Evolutionary conservation across 1,284 basidiomycete species (phyloP), one percentile per base, ranked within the genome.

Genomic region (Cryptococcus depauperatus): DNA sequence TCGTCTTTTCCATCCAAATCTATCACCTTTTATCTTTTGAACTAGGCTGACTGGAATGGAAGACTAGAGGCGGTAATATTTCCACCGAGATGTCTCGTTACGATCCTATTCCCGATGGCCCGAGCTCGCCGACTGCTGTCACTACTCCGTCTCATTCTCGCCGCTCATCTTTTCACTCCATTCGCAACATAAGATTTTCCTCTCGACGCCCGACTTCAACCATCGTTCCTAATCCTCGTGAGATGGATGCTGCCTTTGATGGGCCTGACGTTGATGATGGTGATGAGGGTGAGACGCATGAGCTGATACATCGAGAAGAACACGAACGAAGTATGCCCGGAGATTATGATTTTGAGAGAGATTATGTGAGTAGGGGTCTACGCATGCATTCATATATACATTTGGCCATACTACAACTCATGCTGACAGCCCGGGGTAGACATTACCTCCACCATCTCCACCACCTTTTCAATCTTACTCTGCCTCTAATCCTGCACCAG

Each of bases 321-420:
- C 37, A 37, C 44, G 33, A 47, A 18, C 16, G 51, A 25, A 30
- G 35, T 8, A 62, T 68, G 38, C 69, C 72, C 3, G 72, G 73
- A 6, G 71, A 77, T 4, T 90, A 91, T 65, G 85, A 90, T 68
- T 90, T 89, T 68, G 85, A 88, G 64, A 75, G 84, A 23, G 83
- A 85, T 58, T 84, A 81, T 50, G 87, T 72, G 50, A 58, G 72
- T 61, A 21, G 19, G 23, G 26, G 9, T 51, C 18, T 38, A 38
- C 35, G 22, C n/a, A 44, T 25, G 19, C 13, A 32, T 46, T 34
- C 38, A 19, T 26, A 22, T 37, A 23, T 28, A 33, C 35, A 14
- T 37, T 14, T 14, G 14, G 5, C 8, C 16, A 7, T 3, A 22
- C 14, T 21, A 19, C 35, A 37, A 22, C 35, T n/a, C 35, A 37